phyloP scores from a whole-genome alignment of 169 alveolate species.

The Eimeria brunetti region DNA sequence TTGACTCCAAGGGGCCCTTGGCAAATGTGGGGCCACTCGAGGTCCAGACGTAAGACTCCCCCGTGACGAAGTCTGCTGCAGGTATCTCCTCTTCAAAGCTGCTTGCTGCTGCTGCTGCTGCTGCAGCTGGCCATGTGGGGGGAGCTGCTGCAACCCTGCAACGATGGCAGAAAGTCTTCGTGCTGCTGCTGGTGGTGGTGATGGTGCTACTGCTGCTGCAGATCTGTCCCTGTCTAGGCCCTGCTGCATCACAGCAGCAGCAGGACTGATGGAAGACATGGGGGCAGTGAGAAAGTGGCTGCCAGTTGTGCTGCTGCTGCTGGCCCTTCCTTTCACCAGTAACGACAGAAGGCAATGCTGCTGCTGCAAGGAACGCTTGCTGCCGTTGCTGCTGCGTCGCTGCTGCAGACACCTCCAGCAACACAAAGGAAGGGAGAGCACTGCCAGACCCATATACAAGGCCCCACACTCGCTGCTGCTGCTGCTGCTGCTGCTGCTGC shows the following conservation, averaged over 20 bases:
- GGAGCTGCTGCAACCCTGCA: slow-evolving; percentile 57
- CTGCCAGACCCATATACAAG: slow-evolving; percentile 15
- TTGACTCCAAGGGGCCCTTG: not conserved
- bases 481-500: slow-evolving; percentile 15
- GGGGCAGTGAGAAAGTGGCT: not conserved
- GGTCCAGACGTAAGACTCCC: slow-evolving; percentile 59
- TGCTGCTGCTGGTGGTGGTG: not conserved
- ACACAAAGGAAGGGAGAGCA: slow-evolving; percentile 27
- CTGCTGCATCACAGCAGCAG: slow-evolving; percentile 1
- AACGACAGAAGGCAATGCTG: not conserved
- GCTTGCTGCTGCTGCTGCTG: slow-evolving; percentile 36
- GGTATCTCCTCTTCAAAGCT: slow-evolving; percentile 2
- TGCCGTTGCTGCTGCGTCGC: slow-evolving; percentile 36
- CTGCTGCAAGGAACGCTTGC: slow-evolving; percentile 33
- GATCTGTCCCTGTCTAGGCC: not conserved
- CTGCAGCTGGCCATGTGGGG: slow-evolving; percentile 51
- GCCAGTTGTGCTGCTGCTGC: slow-evolving; percentile 32
- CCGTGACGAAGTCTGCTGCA: slow-evolving; percentile 31
- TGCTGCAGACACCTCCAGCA: slow-evolving; percentile 10
- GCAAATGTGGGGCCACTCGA: not conserved
- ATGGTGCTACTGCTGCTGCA: slow-evolving; percentile 2
- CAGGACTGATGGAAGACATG: not conserved
- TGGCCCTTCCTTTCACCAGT: not conserved
- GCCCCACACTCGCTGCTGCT: slow-evolving; percentile 45
- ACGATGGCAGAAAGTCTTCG: slow-evolving; percentile 22